Percentiles rank a stretch among this genome's conserved stretches.
Evolutionary conservation across 208 protist genomes (phyloP).

Genomic region (Crithidia fasciculata): DNA sequence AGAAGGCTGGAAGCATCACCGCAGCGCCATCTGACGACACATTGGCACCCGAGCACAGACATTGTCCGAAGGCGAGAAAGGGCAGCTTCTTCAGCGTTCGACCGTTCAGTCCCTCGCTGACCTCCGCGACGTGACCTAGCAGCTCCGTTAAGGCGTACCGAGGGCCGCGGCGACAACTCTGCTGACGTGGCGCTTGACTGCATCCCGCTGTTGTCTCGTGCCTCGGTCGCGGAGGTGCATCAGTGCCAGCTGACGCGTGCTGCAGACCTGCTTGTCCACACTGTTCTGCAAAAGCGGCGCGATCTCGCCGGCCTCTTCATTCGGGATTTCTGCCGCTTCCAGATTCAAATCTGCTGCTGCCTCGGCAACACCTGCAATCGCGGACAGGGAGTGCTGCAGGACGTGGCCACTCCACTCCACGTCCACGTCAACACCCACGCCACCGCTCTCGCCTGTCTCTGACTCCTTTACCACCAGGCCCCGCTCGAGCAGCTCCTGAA

Average conservation of each 20-base stretch:
- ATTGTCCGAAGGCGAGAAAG: slow-evolving; percentile 79
- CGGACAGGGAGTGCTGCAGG: background rate
- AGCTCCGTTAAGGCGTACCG: slow-evolving; percentile 10
- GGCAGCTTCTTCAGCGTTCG: slow-evolving; percentile 93
- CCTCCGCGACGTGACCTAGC: slow-evolving; percentile 39
- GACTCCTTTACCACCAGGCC: slow-evolving; percentile 19
- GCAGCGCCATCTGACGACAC: background rate
- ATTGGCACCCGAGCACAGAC: slow-evolving; percentile 16
- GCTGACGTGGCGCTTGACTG: background rate
- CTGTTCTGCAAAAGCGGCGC: background rate
- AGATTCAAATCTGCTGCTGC: background rate
- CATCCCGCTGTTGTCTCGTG: background rate
- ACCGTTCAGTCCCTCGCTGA: slow-evolving; percentile 86
- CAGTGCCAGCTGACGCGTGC: no score
- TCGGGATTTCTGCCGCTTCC: background rate
- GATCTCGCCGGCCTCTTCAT: background rate
- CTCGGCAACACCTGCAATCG: background rate
- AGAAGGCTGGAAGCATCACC: slow-evolving; percentile 3
- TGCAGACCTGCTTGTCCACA: background rate
- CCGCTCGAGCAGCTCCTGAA: slow-evolving; percentile 77
- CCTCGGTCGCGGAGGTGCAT: no score
- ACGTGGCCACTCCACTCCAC: background rate
- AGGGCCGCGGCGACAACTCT: background rate
- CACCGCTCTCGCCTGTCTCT: background rate
- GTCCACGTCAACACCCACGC: background rate